phyloP scores from a whole-genome alignment of 805 yeast species.

The Schizosaccharomyces japonicus region DNA sequence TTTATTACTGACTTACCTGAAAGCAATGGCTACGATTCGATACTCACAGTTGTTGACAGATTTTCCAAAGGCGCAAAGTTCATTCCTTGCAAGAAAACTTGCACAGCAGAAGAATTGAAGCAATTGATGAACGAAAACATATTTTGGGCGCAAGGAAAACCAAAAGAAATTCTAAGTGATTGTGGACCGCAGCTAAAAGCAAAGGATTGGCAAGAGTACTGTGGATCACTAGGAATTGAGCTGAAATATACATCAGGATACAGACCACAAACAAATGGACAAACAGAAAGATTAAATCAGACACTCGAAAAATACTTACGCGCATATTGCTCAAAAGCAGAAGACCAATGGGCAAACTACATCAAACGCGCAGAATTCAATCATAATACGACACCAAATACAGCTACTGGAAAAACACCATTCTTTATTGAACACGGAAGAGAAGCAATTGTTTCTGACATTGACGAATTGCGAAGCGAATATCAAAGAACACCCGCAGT shows the following conservation, averaged over 20 bases:
- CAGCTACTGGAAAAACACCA: not conserved
- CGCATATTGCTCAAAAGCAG: not conserved
- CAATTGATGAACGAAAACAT: not conserved
- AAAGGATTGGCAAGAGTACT: not conserved
- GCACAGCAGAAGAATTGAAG: not conserved
- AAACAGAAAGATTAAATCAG: not conserved
- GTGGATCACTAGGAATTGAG: not conserved
- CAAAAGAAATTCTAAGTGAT: not conserved
- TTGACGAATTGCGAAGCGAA: not conserved
- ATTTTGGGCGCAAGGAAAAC: not conserved
- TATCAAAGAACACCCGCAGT: not conserved
- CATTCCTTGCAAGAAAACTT: slow-evolving; percentile 4
- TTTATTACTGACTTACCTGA: slow-evolving; percentile 9
- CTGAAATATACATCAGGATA: not conserved
- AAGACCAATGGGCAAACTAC: not conserved
- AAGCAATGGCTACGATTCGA: slow-evolving; percentile 5
- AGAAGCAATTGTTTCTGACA: not conserved
- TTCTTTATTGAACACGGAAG: not conserved
- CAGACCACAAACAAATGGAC: not conserved
- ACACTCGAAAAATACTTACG: not conserved
- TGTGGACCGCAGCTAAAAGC: not conserved
- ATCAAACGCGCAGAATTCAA: not conserved
- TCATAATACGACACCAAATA: not conserved
- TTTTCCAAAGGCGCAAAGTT: slow-evolving; percentile 11
- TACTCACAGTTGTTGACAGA: slow-evolving; percentile 11